phyloP scores from a whole-genome alignment of 2,329 filamentous ascomycete genomes.

The Podosphaera xanthii region DNA sequence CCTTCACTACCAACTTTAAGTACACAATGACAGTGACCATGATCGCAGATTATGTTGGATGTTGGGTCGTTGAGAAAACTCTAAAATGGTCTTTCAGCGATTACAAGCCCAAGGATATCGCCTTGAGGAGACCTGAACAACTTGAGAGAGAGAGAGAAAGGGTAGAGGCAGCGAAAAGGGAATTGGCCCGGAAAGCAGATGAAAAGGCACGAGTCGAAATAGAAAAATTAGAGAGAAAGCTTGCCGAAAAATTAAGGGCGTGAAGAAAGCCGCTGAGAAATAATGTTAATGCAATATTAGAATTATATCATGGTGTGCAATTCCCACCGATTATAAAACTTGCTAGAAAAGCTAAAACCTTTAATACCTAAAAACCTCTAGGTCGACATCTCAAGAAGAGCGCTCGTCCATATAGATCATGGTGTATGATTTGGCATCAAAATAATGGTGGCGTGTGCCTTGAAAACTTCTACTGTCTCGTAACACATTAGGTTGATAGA shows the following conservation, averaged over 20 bases:
- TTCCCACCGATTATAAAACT: not conserved
- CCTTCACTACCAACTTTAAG: conserved; percentile 79
- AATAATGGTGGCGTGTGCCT: too few species aligned
- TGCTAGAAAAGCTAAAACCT: not conserved
- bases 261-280: not conserved
- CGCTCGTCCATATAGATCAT: too few species aligned
- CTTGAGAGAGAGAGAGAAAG: conserved; percentile 50
- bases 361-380: too few species aligned
- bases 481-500: too few species aligned
- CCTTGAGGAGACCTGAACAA: conserved; percentile 67
- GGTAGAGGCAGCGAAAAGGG: conserved; percentile 32
- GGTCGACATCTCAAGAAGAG: too few species aligned
- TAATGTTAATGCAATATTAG: conserved; percentile 3
- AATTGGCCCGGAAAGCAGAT: conserved; percentile 25
- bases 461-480: too few species aligned
- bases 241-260: conserved; percentile 21
- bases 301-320: not conserved
- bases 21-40: conserved; percentile 62
- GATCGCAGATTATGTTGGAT: conserved; percentile 68
- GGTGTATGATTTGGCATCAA: too few species aligned
- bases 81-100: conserved; percentile 78
- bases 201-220: conserved; percentile 28
- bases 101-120: conserved; percentile 83
- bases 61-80: conserved; percentile 67
- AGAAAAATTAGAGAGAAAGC: conserved; percentile 33